Base-by-base conservation (phyloP, 169 alveolate species). In the Babesia caballi region DNA sequence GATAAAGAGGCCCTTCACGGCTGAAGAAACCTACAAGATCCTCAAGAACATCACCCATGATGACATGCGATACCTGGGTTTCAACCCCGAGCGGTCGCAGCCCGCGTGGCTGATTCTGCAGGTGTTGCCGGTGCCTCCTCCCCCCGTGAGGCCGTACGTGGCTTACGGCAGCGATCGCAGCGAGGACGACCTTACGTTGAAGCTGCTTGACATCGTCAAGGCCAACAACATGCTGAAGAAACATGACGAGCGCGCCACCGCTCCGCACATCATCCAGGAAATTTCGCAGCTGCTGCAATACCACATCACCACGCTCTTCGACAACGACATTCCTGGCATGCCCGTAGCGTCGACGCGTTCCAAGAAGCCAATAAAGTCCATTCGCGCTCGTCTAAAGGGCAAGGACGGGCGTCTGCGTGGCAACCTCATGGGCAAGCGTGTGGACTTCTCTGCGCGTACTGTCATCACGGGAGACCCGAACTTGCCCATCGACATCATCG, bases 381-480 rank as follows among this genome's bases (percentile, higher is more conserved):
- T 98, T n/a, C 91, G 98, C 35, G 94, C 98, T 2, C 88, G 99
- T 47, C 93, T 98, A 32, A 97, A 97, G 93, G 99, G 99, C 14
- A 98, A 98, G 85, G 99, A 97, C 88, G 99, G 99, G 3, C 89
- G 99, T 61, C 60, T 98, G 23, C 91, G 99, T 80, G 99, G 99
- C 36, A 97, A 98, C 91, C 85, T 98, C 61, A 98, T 98, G 99
- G 99, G 99, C 23, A 98, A 98, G 90, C 92, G 99, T 77, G 99
- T 97, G 0, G 99, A 98, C 83, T 97, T 96, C 78, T 96, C 99
- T 42, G 99, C 99, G 36, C 92, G 99, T 82, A 95, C 99, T 30
- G 99, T 98, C 52, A 98, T 98, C 59, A 96, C 99, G 7, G 99
- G 99, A 12, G 99, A 98, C 86, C 99, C 99, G 14, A 97, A 95